Conservation (phyloP, 1,139 yeast species). For the Protomyces lactucae-debilis region DNA sequence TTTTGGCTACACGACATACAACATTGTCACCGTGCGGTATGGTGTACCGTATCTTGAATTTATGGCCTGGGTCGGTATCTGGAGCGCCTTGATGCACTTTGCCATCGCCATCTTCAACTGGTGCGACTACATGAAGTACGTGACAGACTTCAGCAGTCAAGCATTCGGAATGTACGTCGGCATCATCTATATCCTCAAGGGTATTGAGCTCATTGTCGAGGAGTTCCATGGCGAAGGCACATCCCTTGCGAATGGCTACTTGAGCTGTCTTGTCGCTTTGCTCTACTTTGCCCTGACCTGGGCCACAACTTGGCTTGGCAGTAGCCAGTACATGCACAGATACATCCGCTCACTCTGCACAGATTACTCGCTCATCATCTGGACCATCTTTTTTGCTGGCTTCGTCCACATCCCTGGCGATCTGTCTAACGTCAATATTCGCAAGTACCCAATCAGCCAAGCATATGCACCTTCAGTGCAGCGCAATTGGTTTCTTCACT, state of each 20-base stretch:
- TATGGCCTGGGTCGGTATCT: constrained; percentile 91
- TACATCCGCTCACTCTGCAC: constrained; percentile 62
- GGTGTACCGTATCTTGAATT: constrained; percentile 78
- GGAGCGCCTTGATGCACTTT: constrained; percentile 84
- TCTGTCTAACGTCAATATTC: constrained; percentile 50
- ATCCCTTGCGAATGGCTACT: constrained; percentile 59
- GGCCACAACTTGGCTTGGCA: constrained; percentile 57
- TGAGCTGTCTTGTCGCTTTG: constrained; percentile 68
- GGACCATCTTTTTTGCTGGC: constrained; percentile 86
- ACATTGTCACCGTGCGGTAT: constrained; percentile 54
- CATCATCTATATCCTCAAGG: constrained; percentile 85
- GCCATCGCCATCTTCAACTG: constrained; percentile 65
- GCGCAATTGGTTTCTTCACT: constrained; percentile 69
- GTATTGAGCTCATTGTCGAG: constrained; percentile 67
- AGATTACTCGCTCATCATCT: constrained; percentile 79
- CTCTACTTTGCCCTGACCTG: constrained; percentile 72
- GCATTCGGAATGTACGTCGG: constrained; percentile 90
- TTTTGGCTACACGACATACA: constrained; percentile 86
- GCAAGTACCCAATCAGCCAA: constrained; percentile 62
- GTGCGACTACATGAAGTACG: constrained; percentile 63
- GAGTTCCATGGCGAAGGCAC: constrained; percentile 52
- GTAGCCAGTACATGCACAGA: constrained; percentile 58
- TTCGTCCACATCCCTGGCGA: constrained; percentile 74
- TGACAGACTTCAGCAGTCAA: constrained; percentile 82
- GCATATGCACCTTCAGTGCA: constrained; percentile 60